A percentile compares a stretch with the other conserved stretches of the same genome.
Conservation (phyloP, 371 early-diverging fungal genomes). For the Mortierella sp. region DNA sequence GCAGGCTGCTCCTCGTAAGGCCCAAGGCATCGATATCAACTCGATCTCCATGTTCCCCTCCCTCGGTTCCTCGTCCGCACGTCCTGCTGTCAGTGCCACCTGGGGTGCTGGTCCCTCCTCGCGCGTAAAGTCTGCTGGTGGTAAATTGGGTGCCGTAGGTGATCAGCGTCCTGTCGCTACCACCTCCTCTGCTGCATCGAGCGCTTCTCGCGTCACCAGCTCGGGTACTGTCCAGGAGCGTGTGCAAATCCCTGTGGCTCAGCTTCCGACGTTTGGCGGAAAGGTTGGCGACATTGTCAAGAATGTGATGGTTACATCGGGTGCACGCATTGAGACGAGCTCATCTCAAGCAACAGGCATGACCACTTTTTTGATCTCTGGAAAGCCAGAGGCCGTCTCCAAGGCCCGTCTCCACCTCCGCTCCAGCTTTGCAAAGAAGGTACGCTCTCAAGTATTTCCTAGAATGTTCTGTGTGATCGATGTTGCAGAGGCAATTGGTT, state of each 20-base stretch:
- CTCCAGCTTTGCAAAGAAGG: constrained; percentile 79
- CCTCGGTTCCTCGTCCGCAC: constrained; percentile 66
- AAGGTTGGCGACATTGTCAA: constrained; percentile 77
- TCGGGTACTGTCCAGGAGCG: constrained; percentile 48
- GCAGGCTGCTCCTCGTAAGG: constrained; percentile 34
- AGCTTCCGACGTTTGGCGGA: constrained; percentile 41
- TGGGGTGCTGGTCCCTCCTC: constrained; percentile 65
- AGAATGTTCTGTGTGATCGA: too few relatives aligned
- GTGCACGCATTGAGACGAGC: constrained; percentile 89
- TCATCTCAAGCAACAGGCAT: constrained; percentile 79
- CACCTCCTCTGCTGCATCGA: constrained; percentile 10
- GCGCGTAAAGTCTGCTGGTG: constrained; percentile 61
- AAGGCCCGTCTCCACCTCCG: constrained; percentile 84
- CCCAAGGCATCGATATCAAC: constrained; percentile 63
- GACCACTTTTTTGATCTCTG: constrained; percentile 88
- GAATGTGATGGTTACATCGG: constrained; percentile 73
- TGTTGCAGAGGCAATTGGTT: too few relatives aligned
- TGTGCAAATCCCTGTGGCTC: constrained; percentile 41
- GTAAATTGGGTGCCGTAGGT: constrained; percentile 52
- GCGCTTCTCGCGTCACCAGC: constrained; percentile 19
- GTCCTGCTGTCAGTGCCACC: constrained; percentile 57
- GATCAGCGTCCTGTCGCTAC: constrained; percentile 35
- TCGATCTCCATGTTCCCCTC: constrained; percentile 80
- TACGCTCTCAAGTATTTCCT: too few relatives aligned
- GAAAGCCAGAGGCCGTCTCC: constrained; percentile 80